Evolutionary conservation across 2,329 filamentous ascomycete species (phyloP).

Genomic region (Stagonosporopsis rhizophila): DNA sequence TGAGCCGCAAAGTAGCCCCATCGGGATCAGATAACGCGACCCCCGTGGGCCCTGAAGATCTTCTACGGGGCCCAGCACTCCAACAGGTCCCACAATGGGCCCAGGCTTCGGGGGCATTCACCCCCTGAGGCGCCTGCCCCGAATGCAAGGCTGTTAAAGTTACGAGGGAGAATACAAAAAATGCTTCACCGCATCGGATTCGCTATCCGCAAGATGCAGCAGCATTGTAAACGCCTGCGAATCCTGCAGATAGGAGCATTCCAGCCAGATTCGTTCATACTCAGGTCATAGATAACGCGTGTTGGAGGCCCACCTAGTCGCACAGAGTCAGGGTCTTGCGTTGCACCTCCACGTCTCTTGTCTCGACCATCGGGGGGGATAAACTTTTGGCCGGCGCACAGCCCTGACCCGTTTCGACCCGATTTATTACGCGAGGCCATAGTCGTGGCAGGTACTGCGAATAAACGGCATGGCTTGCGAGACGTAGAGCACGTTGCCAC

Average conservation of each 20-base stretch:
- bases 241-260: background rate
- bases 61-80: constrained; percentile 20
- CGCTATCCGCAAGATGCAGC: background rate
- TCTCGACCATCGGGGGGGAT: background rate
- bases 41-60: constrained; percentile 28
- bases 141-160: constrained; percentile 11
- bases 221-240: background rate
- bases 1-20: constrained; percentile 31
- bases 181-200: background rate
- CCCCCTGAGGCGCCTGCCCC: constrained; percentile 1
- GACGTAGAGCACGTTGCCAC: background rate
- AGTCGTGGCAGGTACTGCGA: background rate
- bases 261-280: background rate
- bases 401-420: background rate
- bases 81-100: constrained; percentile 16
- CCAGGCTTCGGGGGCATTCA: constrained; percentile 16
- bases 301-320: background rate
- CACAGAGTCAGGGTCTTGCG: background rate
- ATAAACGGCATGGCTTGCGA: background rate
- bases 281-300: background rate
- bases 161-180: background rate
- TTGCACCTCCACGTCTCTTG: background rate
- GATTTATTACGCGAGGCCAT: background rate
- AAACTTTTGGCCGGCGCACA: background rate
- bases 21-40: constrained; percentile 21